Base-by-base conservation (phyloP, 306 rosid species). In the Bauhinia variegata region DNA sequence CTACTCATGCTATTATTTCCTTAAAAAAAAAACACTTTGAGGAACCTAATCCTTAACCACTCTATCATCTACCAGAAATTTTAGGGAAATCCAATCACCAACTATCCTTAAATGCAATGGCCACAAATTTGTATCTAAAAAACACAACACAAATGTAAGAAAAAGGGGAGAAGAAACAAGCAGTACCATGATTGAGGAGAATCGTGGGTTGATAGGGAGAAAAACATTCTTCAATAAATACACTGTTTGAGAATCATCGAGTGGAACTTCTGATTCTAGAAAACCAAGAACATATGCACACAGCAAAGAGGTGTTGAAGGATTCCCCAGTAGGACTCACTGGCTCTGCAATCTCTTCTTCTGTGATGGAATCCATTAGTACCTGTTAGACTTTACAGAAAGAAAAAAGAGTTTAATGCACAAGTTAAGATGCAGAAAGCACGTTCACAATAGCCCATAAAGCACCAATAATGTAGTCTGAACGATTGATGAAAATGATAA, bases 181-280 rank as follows among this genome's bases (percentile, higher is more conserved):
- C 4, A 12, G n/a, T 19, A 84, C 95, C 88, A 78, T 82, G 44
- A 87, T 68, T 17, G 88, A 87, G 59, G 83, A 82, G 82, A 87
- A 82, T 4, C 83, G 87, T 37, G 89, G 84, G 75, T 78, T 87
- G 70, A 82, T 71, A 12, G 83, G 81, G 51, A 87, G 79, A 70
- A 87, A 74, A 4, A 63, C 66, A 42, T 82, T 65, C 23, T 37
- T 41, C 30, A 86, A 8, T 61, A 78, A 53, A 18, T 74, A 8
- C 0, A 80, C 9, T 7, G 72, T 7, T 4, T 30, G 46, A n/a
- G 53, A 36, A n/a, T 67, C 78, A 68, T 78, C 64, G 28, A 80
- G 51, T 11, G 83, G 85, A 60, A 72, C 56, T 17, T 72, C 80
- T 7, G 32, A 1, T 75, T 87, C 90, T 0, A 87, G 23, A 80